phyloP scores from a whole-genome alignment of 352 stramenopile species.

The Saprolegnia diclina region DNA sequence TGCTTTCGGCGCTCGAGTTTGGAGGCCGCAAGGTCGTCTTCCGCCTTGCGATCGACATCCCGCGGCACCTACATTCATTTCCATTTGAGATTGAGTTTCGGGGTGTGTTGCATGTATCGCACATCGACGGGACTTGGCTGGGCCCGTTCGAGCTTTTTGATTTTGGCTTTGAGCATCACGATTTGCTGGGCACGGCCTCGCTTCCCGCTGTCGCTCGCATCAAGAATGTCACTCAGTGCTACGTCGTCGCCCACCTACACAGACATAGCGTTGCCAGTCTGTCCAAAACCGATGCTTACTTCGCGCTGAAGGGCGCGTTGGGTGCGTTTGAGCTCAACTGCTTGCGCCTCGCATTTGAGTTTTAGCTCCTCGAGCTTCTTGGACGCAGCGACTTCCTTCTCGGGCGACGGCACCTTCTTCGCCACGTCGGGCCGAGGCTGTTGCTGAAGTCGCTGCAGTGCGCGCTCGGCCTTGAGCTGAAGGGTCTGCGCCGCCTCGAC shows the following conservation, averaged over 20 bases:
- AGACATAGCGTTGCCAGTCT: constrained; percentile 34
- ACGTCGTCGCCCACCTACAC: constrained; percentile 32
- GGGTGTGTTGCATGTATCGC: neutral
- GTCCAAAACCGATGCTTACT: constrained; percentile 27
- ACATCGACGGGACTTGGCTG: neutral
- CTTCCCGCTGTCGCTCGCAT: constrained; percentile 33
- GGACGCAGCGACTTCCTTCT: constrained; percentile 28
- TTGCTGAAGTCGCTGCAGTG: constrained; percentile 43
- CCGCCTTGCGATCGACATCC: constrained; percentile 60
- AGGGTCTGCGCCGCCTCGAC: constrained; percentile 27
- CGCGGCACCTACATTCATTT: neutral
- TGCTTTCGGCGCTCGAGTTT: constrained; percentile 54
- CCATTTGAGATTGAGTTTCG: neutral
- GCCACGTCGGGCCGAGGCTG: constrained; percentile 12
- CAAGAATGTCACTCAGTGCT: constrained; percentile 22
- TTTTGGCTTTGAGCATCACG: constrained; percentile 73
- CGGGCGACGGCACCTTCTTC: constrained; percentile 8
- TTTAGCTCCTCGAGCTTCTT: constrained; percentile 67
- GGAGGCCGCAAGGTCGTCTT: constrained; percentile 50
- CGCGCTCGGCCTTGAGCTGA: constrained; percentile 50
- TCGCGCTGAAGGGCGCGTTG: constrained; percentile 63
- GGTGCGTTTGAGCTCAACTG: constrained; percentile 61
- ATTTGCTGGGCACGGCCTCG: constrained; percentile 77
- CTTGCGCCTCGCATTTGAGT: constrained; percentile 44
- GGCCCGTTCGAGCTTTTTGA: constrained; percentile 57